Percentiles rank a stretch among this genome's conserved stretches.
Evolutionary conservation across 257 asterid genomes (phyloP).

Genomic region (Jacaranda mimosifolia): DNA sequence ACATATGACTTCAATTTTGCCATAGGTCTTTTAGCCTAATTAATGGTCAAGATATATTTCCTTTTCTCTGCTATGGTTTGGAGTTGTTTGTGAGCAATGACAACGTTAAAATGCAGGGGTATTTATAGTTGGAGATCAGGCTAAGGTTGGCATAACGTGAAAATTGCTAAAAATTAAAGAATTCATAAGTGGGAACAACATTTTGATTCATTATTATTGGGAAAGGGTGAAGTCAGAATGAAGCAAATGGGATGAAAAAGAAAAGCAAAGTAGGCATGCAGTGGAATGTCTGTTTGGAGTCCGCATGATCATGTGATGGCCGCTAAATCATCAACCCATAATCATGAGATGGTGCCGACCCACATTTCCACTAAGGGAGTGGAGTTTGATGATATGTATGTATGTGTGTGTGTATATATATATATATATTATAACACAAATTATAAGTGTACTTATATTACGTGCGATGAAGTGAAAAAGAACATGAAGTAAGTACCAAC

Average conservation of each 20-base stretch:
- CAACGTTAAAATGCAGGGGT: slow-evolving; percentile 33
- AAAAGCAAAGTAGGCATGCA: slow-evolving; percentile 33
- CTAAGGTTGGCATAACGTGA: slow-evolving; percentile 36
- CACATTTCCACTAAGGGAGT: slow-evolving; percentile 56
- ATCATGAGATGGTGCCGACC: slow-evolving; percentile 41
- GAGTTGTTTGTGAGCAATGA: slow-evolving; percentile 25
- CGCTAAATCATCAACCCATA: slow-evolving; percentile 8
- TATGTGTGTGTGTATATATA: background rate
- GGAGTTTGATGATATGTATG: slow-evolving; percentile 26
- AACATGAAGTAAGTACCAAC: background rate
- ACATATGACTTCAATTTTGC: slow-evolving; percentile 41
- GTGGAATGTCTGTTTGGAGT: slow-evolving; percentile 37
- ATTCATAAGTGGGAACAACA: slow-evolving; percentile 38
- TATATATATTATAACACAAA: too few species aligned
- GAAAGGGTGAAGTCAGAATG: slow-evolving; percentile 31
- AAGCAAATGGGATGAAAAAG: slow-evolving; percentile 31
- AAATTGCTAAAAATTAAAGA: slow-evolving; percentile 17
- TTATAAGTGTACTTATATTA: too few species aligned
- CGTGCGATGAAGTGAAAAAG: too few species aligned
- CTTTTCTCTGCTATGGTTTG: background rate
- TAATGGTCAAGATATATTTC: background rate
- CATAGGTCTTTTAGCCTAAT: slow-evolving; percentile 34
- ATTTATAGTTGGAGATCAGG: slow-evolving; percentile 59
- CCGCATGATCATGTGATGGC: background rate
- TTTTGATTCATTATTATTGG: slow-evolving; percentile 37